Base-by-base conservation (phyloP, 2,329 filamentous ascomycete species). In the Thermothelomyces thermophilus region DNA sequence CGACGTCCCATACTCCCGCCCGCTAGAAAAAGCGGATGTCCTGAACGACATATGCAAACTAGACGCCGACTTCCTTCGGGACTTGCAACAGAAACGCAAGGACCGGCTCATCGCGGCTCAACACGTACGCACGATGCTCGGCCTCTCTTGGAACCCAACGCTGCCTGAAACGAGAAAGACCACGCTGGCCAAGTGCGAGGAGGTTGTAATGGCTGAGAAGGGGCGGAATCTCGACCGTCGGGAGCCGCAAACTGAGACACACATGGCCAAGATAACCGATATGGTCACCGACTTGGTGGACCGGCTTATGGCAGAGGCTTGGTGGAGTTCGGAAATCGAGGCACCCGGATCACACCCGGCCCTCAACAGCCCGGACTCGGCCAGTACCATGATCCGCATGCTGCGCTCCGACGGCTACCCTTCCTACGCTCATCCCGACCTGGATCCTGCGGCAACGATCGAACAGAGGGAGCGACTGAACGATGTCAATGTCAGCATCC, bases 391-490 rank as follows among this genome's bases (percentile, higher is more conserved):
- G n/a, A 63, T 68, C 8, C 58, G 60, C 4, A 48, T 68, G 61
- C 54, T 69, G 35, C 57, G 62, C 14, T 64, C 60, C 3, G 64
- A 66, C 2, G 66, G 66, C 40, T 67, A 66, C 52, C 66, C 66
- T 3, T 41, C 49, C 20, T 69, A 66, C 48, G 54, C 42, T 5
- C 56, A 62, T 36, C 58, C 64, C 0, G 30, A 48, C 2, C 24
- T 61, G 14, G 57, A 65, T 40, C 52, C 46, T 0, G 22, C 10
- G 0, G 53, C 33, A 6, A 55, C 64, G 7, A 34, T 36, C 2
- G 19, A 48, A 9, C 56, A 56, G 11, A 60, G 65, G 5, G 37
- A 54, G 4, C 47, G 55, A 6, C 47, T 62, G 40, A 61, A 62
- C 46, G 54, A 59, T 1, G 53, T 60, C 20, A 56, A 61, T 20